Evolutionary conservation across 2,329 filamentous ascomycete species (phyloP), one percentile per base, ranked within the genome.

Genomic region (Aureobasidium pullulans): DNA sequence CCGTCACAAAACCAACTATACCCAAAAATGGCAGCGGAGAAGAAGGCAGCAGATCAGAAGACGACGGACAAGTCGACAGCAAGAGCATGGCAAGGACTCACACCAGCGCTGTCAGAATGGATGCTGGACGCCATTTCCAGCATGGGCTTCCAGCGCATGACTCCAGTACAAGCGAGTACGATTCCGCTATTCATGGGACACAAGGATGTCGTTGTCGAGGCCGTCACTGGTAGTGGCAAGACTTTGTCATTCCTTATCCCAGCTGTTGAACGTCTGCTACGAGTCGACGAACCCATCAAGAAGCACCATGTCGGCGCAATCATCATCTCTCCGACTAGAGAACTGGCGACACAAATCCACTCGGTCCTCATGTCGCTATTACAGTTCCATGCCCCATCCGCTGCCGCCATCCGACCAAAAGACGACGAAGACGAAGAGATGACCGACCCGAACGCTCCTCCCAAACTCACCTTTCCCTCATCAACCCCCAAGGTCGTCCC

Each of bases 131-230:
- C 90, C 61, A 85, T 95, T 50, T 80, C 85, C 52, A 84, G 86
- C 64, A 93, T 94, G 86, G 90, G 90, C 62, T 96, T 96, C 73
- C 77, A 81, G 63, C 86, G 88, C 71, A 92, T 94, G 81, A 96
- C 92, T 3, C 93, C 93, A 1, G 92, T 96, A n/a, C 93, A 97
- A 75, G 90, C 92, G 46, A 93, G 90, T 61, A 88, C 90, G 4
- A 88, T 96, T 65, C 90, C 91, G 11, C 82, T 96, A 54, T 94
- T 96, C 70, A 86, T 92, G 75, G 86, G 85, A 54, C 89, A 96
- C 71, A 96, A 95, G 69, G 91, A 96, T 73, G 89, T 96, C 4
- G 91, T 96, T 1, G 91, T 96, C 6, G 90, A 96, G 77, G 90
- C 90, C 34, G 91, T 96, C 4, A 96, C 91, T 2, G 91, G 92